Evolutionary conservation across 257 asterid genomes (phyloP).

Genomic region (Salvia rosmarinus): DNA sequence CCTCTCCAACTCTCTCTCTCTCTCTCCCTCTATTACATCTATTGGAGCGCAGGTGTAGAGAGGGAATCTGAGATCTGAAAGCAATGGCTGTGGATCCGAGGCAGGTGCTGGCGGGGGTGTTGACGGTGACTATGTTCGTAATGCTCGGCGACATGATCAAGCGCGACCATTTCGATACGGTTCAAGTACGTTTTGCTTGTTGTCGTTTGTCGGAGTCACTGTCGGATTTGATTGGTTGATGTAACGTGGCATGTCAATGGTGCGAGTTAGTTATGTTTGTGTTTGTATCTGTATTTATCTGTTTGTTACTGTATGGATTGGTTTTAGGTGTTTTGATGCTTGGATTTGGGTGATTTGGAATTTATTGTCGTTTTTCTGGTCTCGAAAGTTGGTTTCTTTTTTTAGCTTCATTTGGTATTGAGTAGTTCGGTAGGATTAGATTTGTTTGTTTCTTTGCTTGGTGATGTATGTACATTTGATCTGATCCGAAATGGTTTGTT

Average conservation of each 20-base stretch:
- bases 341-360: conserved; percentile 22
- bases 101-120: conserved; percentile 65
- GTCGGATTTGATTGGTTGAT: conserved; percentile 27
- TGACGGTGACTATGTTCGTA: conserved; percentile 69
- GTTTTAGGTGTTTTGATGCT: conserved; percentile 12
- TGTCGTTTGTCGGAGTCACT: conserved; percentile 15
- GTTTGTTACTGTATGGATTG: neutral
- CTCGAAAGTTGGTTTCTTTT: neutral
- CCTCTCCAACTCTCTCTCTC: conserved; percentile 32
- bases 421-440: conserved; percentile 28
- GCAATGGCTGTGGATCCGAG: conserved; percentile 74
- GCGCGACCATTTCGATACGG: conserved; percentile 62
- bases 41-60: conserved; percentile 14
- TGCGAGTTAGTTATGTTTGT: conserved; percentile 9
- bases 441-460: conserved; percentile 30
- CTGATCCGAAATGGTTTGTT: conserved; percentile 36
- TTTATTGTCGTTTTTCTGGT: neutral
- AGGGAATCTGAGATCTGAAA: conserved; percentile 46
- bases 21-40: conserved; percentile 30
- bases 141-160: conserved; percentile 77
- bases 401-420: conserved; percentile 20
- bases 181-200: conserved; percentile 26
- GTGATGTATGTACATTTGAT: conserved; percentile 21
- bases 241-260: conserved; percentile 12
- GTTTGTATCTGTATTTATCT: too few relatives aligned